These are phyloP conservation scores for Zizania palustris DNA, from an alignment of 202 grass and related monocot genomes.

Conservation along the genomic window DNA sequence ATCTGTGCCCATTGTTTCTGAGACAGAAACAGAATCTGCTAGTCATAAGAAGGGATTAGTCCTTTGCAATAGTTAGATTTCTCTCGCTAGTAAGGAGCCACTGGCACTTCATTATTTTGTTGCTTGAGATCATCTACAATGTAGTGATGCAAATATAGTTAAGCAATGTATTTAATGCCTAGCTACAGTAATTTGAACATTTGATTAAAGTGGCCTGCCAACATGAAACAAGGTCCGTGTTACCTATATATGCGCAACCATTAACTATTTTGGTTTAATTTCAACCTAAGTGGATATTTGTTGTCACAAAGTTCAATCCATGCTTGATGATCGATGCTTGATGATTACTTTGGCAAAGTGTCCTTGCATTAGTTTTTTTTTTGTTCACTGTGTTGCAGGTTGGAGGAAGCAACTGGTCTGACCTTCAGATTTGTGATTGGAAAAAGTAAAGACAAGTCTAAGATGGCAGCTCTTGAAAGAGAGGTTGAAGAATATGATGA, in stretches of 20 bases:
- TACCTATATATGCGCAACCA: neutral
- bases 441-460: slow-evolving; percentile 81
- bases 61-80: neutral
- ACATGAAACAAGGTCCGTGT: neutral
- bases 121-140: neutral
- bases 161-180: neutral
- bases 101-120: slow-evolving; percentile 19
- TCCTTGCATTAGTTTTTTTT: slow-evolving; percentile 19
- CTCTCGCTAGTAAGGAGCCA: neutral
- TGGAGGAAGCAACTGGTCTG: slow-evolving; percentile 91
- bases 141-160: neutral
- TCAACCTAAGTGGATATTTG: neutral
- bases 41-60: slow-evolving; percentile 5
- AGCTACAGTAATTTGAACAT: neutral
- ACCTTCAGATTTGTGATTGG: slow-evolving; percentile 93
- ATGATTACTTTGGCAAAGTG: slow-evolving; percentile 8
- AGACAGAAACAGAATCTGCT: slow-evolving; percentile 21
- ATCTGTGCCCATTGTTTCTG: slow-evolving; percentile 19
- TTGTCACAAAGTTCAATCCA: neutral
- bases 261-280: neutral
- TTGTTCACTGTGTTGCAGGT: slow-evolving; percentile 49
- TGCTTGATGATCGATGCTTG: slow-evolving; percentile 16
- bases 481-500: slow-evolving; percentile 94
- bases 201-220: neutral
- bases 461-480: slow-evolving; percentile 76